Evolutionary conservation across 345 rosid species (phyloP).

Genomic region (Adansonia digitata): DNA sequence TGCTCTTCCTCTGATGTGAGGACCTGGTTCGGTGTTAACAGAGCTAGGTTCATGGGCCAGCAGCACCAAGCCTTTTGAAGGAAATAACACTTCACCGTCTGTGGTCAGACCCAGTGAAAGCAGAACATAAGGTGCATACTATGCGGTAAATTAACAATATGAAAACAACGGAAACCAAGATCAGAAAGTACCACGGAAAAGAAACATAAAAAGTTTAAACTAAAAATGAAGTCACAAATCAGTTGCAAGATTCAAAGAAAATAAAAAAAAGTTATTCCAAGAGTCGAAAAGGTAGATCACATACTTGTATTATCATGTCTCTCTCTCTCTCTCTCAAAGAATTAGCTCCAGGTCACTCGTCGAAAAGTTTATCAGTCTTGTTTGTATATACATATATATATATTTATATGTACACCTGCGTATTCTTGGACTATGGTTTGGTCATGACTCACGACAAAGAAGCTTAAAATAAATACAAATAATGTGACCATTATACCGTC

Average conservation of each 20-base stretch:
- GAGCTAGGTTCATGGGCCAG: constrained; percentile 74
- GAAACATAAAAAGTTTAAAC: neutral
- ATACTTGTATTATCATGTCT: neutral
- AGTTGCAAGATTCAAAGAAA: neutral
- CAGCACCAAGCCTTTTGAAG: constrained; percentile 57
- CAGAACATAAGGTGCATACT: constrained; percentile 15
- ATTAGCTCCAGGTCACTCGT: neutral
- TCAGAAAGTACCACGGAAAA: neutral
- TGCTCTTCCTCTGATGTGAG: constrained; percentile 79
- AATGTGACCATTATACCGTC: neutral
- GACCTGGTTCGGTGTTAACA: constrained; percentile 71
- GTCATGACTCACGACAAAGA: neutral
- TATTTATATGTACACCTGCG: neutral
- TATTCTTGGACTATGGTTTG: neutral
- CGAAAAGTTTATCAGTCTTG: neutral
- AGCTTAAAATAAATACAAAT: neutral
- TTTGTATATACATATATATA: neutral
- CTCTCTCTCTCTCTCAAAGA: neutral
- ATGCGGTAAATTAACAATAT: neutral
- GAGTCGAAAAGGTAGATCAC: neutral
- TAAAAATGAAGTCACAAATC: neutral
- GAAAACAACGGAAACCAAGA: constrained; percentile 4
- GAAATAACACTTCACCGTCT: constrained; percentile 47
- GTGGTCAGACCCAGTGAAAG: constrained; percentile 33
- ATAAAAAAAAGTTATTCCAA: neutral